Percentiles rank a stretch among this genome's conserved stretches.
These are phyloP conservation scores for Aspergillus bertholletiae DNA, from an alignment of 495 filamentous ascomycete genomes.

Conservation along the genomic window DNA sequence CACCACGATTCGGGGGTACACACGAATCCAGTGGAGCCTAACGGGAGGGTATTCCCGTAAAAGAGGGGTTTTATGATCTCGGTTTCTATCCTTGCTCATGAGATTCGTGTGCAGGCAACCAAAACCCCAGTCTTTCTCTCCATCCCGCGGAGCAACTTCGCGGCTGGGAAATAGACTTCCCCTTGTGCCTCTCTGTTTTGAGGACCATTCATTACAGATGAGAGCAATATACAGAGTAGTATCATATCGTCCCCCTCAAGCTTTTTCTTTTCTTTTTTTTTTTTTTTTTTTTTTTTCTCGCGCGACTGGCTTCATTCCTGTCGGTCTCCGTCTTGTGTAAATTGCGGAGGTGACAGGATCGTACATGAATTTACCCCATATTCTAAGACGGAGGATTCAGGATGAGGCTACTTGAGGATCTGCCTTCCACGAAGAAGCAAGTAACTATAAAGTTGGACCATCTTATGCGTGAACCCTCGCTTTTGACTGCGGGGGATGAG, in stretches of 20 bases:
- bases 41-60: not conserved
- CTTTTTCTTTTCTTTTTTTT: not conserved
- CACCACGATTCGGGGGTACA: too few relatives aligned
- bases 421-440: not conserved
- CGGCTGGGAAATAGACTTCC: not conserved
- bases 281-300: too few relatives aligned
- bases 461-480: not conserved
- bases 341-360: slow-evolving; percentile 18
- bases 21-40: not conserved
- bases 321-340: slow-evolving; percentile 4
- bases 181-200: too few relatives aligned
- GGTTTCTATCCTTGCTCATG: not conserved
- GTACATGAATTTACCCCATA: not conserved
- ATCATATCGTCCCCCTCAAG: not conserved
- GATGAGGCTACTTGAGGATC: not conserved
- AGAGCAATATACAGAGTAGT: too few relatives aligned
- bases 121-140: not conserved
- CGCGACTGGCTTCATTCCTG: not conserved
- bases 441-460: not conserved
- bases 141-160: not conserved
- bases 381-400: not conserved
- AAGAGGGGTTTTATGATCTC: too few relatives aligned
- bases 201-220: too few relatives aligned
- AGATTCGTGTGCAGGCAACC: not conserved
- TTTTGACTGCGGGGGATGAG: too few relatives aligned